Evolutionary conservation across 352 stramenopile genomes (phyloP), one percentile per base, ranked within the genome.

Genomic region (Detonula confervacea): DNA sequence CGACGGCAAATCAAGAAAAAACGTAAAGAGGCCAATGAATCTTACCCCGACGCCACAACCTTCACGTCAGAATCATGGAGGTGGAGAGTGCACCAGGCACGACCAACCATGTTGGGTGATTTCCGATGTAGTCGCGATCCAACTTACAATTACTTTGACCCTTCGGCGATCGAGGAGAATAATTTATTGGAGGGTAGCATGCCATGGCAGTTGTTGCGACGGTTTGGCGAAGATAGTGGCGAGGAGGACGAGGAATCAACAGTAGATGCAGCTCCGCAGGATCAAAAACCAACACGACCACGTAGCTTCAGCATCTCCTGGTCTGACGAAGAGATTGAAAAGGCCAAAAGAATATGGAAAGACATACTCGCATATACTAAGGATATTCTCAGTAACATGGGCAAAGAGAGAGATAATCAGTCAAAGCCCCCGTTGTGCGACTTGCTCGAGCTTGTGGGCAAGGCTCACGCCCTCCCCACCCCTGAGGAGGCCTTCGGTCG

Each of bases 401-500:
- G 70, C 27, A n/a, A 62, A 44, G 14, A 30, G 4, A 51, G 16
- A 57, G 51, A 73, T 52, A 70, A 69, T 47, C 29, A 59, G n/a
- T 35, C 44, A 47, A 85, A 79, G 49, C 65, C 77, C 24, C 22
- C 56, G n/a, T 39, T 85, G 30, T 42, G 27, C 29, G 71, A 85
- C 27, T 66, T 85, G 30, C 77, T 85, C 22, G 64, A 72, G 27
- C 60, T 85, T 27, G 70, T 85, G 9, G 72, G 49, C 47, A 82
- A 87, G 27, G 80, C 86, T 1, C 80, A 87, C 72, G 35, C 60
- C 46, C 68, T 90, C 25, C 81, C 80, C 9, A 81, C 72, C 1
- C 83, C 83, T 24, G 83, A 90, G 73, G 72, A 81, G 37, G 69
- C 69, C 12, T 90, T 90, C 77, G 83, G 81, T 37, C 75, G 67